Base-by-base conservation (phyloP, 345 rosid genomes). In the Fremontodendron californicum region DNA sequence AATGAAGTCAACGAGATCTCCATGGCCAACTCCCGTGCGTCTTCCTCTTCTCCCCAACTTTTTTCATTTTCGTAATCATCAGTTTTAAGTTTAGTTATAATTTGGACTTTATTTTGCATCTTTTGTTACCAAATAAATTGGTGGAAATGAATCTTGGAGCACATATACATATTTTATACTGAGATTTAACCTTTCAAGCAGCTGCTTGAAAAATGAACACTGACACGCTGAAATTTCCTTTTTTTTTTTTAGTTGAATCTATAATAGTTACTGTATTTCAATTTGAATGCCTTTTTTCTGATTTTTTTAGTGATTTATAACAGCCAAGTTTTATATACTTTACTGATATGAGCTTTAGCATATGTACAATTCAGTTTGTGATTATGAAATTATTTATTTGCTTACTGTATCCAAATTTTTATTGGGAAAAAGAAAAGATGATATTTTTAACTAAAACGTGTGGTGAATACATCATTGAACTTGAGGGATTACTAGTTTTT, bases 1-100 rank as follows among this genome's bases (percentile, higher is more conserved):
- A n/a, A n/a, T n/a, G n/a, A n/a, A n/a, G n/a, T n/a, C n/a, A n/a
- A n/a, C n/a, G n/a, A n/a, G n/a, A n/a, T n/a, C n/a, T n/a, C n/a
- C n/a, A n/a, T n/a, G n/a, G n/a, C n/a, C n/a, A n/a, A 71, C 57
- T 71, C 75, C 15, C 58, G 75, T 71, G 29, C 15, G 75, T 71
- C 18, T 19, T 33, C 43, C 1, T 25, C 43, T 31, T 63, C 69
- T 19, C 21, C n/a, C n/a, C n/a, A n/a, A n/a, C n/a, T n/a, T n/a
- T n/a, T n/a, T n/a, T n/a, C 11, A 6, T n/a, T 49, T 49, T 16
- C 7, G 0, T 49, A 15, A 15, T 52, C 58, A 21, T 21, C 29
- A 55, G 10, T 55, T 55, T 21, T 55, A 21, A 55, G 29, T 55
- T 2, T 21, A 55, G 25, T 6, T 58, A 0, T 2, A 19, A n/a